A percentile compares a stretch with the other conserved stretches of the same genome.
Conservation (phyloP, 2,329 filamentous ascomycete species). For the Stagonosporopsis tanaceti region DNA sequence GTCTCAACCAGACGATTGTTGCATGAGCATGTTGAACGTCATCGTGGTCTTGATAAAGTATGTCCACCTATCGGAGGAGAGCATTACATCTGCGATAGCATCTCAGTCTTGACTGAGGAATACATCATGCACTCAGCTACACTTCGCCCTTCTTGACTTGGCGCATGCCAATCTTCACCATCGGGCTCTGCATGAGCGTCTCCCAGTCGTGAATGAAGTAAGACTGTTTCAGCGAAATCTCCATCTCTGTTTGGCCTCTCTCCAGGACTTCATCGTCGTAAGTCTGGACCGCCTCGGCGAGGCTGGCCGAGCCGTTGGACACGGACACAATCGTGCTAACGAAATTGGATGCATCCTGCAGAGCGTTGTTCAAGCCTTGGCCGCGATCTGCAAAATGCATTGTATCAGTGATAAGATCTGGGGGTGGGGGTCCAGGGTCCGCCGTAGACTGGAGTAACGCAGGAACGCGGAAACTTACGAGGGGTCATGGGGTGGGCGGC, state of each 20-base stretch:
- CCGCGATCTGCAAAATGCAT: conserved; percentile 38
- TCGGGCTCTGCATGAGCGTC: conserved; percentile 37
- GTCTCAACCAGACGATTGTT: not conserved
- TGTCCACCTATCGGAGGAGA: not conserved
- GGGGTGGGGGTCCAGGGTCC: conserved; percentile 20
- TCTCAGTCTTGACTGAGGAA: conserved; percentile 2
- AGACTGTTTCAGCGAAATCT: conserved; percentile 54
- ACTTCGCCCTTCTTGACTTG: conserved; percentile 20
- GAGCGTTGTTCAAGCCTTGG: conserved; percentile 47
- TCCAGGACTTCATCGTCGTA: conserved; percentile 50
- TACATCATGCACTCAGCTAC: conserved; percentile 9
- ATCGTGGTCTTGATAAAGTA: not conserved
- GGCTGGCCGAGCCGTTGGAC: conserved; percentile 12
- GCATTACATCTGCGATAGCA: not conserved
- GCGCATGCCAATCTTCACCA: conserved; percentile 36
- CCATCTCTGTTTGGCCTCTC: conserved; percentile 56
- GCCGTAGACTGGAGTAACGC: conserved; percentile 10
- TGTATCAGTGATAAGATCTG: conserved; percentile 15
- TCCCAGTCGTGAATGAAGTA: conserved; percentile 56
- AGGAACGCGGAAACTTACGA: conserved; percentile 26
- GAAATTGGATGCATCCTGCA: conserved; percentile 41
- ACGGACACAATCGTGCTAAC: conserved; percentile 26
- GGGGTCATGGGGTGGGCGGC: conserved; percentile 51
- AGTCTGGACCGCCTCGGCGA: conserved; percentile 30
- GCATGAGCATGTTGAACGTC: not conserved